A percentile compares a stretch with the other conserved stretches of the same genome.
phyloP scores from a whole-genome alignment of 352 stramenopile species.

The Globisporangium middletonii region DNA sequence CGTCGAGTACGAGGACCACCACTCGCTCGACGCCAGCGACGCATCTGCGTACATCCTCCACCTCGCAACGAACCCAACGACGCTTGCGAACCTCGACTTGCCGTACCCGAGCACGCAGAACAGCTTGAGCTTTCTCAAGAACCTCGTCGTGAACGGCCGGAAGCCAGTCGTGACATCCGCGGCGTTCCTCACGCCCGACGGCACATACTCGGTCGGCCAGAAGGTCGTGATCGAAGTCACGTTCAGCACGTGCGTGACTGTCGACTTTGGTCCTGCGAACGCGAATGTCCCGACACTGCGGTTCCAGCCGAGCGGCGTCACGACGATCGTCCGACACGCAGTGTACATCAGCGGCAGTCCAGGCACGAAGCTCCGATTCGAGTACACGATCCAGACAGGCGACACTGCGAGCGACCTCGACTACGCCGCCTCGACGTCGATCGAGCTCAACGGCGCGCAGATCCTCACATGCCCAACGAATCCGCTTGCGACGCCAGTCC shows the following conservation, averaged over 20 bases:
- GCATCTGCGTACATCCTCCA: slow-evolving; percentile 44
- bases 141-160: slow-evolving; percentile 59
- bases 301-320: slow-evolving; percentile 44
- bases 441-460: slow-evolving; percentile 60
- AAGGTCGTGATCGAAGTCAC: slow-evolving; percentile 54
- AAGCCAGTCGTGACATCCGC: slow-evolving; percentile 51
- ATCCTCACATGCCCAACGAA: slow-evolving; percentile 64
- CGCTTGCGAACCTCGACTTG: slow-evolving; percentile 53
- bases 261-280: slow-evolving; percentile 26
- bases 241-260: slow-evolving; percentile 60
- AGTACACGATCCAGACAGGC: slow-evolving; percentile 70
- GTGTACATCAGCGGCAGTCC: slow-evolving; percentile 51
- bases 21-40: slow-evolving; percentile 67
- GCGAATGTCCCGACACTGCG: slow-evolving; percentile 34
- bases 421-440: slow-evolving; percentile 44
- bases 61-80: slow-evolving; percentile 63
- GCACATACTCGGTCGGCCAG: slow-evolving; percentile 49
- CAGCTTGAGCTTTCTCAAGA: slow-evolving; percentile 64
- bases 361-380: slow-evolving; percentile 46
- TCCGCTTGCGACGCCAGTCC: slow-evolving; percentile 24
- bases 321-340: slow-evolving; percentile 53
- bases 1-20: slow-evolving; percentile 77
- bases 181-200: slow-evolving; percentile 54
- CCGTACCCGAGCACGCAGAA: slow-evolving; percentile 60
- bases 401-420: slow-evolving; percentile 61